phyloP scores from a whole-genome alignment of 352 stramenopile genomes.

The Elongisporangium senticosum region DNA sequence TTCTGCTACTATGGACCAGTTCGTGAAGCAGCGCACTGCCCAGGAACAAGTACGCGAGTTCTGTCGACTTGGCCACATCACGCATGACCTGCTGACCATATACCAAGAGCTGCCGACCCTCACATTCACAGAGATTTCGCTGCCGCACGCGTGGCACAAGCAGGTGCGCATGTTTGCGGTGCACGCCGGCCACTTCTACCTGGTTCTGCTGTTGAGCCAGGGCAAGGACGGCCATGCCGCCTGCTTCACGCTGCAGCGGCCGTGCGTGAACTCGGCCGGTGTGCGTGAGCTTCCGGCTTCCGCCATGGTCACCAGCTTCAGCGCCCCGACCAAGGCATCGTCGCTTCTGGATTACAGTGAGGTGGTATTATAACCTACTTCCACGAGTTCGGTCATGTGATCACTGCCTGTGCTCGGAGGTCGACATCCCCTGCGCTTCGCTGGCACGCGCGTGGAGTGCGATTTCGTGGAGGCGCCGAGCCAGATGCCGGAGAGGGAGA shows the following conservation, averaged over 20 bases:
- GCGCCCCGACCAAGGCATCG: slow-evolving; percentile 65
- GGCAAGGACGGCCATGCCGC: slow-evolving; percentile 87
- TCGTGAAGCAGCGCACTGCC: slow-evolving; percentile 83
- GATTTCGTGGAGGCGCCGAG: slow-evolving; percentile 90
- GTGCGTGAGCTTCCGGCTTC: slow-evolving; percentile 60
- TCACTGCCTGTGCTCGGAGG: slow-evolving; percentile 87
- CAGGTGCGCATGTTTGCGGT: slow-evolving; percentile 87
- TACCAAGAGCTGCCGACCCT: slow-evolving; percentile 87
- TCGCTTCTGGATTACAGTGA: slow-evolving; percentile 79
- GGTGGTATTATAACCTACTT: slow-evolving; percentile 88
- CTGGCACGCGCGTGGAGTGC: slow-evolving; percentile 71
- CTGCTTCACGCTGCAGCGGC: slow-evolving; percentile 87
- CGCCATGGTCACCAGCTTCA: slow-evolving; percentile 91
- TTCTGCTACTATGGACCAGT: slow-evolving; percentile 87
- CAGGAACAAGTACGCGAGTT: slow-evolving; percentile 83
- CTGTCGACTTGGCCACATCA: slow-evolving; percentile 86
- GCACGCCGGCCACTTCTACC: slow-evolving; percentile 85
- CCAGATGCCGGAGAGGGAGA: slow-evolving; percentile 90
- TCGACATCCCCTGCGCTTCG: slow-evolving; percentile 70
- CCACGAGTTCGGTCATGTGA: slow-evolving; percentile 88
- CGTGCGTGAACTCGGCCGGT: slow-evolving; percentile 55
- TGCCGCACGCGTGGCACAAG: slow-evolving; percentile 83
- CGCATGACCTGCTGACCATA: slow-evolving; percentile 76
- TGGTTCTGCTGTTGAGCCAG: slow-evolving; percentile 81
- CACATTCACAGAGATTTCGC: slow-evolving; percentile 75